Conservation (phyloP, 2,329 filamentous ascomycete species). For the Amesomyces nigricolor region DNA sequence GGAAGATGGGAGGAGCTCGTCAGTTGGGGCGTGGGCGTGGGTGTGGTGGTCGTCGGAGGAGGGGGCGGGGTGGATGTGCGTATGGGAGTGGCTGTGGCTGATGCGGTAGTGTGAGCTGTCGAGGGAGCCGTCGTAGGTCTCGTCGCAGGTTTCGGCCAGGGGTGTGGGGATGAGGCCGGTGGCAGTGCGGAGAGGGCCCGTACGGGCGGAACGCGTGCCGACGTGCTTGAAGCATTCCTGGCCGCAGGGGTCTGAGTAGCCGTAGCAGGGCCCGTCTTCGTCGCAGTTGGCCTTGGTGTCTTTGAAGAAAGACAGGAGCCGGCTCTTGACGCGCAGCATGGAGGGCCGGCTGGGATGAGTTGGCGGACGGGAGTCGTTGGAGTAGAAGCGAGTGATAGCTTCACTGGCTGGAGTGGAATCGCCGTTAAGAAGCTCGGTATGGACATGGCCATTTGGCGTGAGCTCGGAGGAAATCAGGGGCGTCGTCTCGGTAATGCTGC, state of each 20-base stretch:
- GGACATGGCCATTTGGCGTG: constrained; percentile 27
- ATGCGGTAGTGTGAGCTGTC: constrained; percentile 33
- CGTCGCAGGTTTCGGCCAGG: constrained; percentile 29
- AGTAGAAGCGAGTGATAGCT: constrained; percentile 23
- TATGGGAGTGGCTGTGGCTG: constrained; percentile 36
- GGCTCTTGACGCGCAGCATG: constrained; percentile 47
- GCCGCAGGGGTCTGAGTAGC: constrained; percentile 60
- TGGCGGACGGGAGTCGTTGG: constrained; percentile 26
- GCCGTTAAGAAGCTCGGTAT: constrained; percentile 27
- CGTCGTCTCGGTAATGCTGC: constrained; percentile 39
- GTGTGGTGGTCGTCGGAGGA: constrained; percentile 24
- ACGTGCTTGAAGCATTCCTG: constrained; percentile 61
- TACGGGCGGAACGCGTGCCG: constrained; percentile 35
- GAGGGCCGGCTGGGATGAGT: constrained; percentile 45
- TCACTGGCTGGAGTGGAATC: constrained; percentile 30
- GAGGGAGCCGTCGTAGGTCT: constrained; percentile 27
- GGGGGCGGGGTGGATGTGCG: constrained; percentile 35
- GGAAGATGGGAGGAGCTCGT: constrained; percentile 16
- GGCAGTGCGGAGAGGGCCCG: constrained; percentile 37
- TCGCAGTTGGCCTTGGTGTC: constrained; percentile 61
- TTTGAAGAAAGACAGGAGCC: constrained; percentile 59
- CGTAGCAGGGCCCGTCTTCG: constrained; percentile 54
- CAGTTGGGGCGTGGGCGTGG: constrained; percentile 10
- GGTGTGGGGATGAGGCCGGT: constrained; percentile 32
- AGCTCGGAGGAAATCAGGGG: constrained; percentile 38